Base-by-base conservation (phyloP, 208 protist genomes). In the Tritrichomonas foetus region DNA sequence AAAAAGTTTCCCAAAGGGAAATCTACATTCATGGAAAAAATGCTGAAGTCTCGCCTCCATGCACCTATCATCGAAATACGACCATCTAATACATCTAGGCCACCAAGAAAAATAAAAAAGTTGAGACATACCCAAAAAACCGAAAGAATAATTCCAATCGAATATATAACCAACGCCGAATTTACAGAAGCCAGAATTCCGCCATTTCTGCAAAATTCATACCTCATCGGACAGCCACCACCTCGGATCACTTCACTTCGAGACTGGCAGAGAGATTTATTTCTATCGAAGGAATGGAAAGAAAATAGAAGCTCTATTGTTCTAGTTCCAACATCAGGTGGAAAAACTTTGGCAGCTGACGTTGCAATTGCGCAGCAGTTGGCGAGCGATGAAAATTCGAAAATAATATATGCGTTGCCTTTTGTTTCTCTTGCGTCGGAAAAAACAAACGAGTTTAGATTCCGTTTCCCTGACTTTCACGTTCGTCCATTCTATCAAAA, bases 271-370 rank as follows among this genome's bases (percentile, higher is more conserved):
- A 53, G 30, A 57, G 78, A 89, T 61, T 39, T 89, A 39, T 9
- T 89, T 27, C 57, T n/a, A 55, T 39, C 5, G 2, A 16, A 13
- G 8, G 78, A 89, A n/a, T 89, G 78, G 78, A 89, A 39, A 57
- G 27, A n/a, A 33, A 49, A 49, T 1, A 89, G 44, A 57, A 89
- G 44, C 22, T 41, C 41, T 11, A 89, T 89, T 39, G 57, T 89
- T 39, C 47, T 89, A 41, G 78, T 89, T 30, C 78, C 78, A 57
- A 89, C 78, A 61, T 89, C 78, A 39, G 78, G 78, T 39, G 78
- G 78, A 41, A 89, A 89, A 49, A 89, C 78, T 27, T 44, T 89
- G 8, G 78, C 78, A 57, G 78, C 78, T 39, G 78, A 89, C 57
- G 47, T 89, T 39, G 78, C 78, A 0, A 57, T 89, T 27, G 78